A percentile compares a stretch with the other conserved stretches of the same genome.
phyloP scores from a whole-genome alignment of 2,329 filamentous ascomycete genomes.

The Beauveria varroae region DNA sequence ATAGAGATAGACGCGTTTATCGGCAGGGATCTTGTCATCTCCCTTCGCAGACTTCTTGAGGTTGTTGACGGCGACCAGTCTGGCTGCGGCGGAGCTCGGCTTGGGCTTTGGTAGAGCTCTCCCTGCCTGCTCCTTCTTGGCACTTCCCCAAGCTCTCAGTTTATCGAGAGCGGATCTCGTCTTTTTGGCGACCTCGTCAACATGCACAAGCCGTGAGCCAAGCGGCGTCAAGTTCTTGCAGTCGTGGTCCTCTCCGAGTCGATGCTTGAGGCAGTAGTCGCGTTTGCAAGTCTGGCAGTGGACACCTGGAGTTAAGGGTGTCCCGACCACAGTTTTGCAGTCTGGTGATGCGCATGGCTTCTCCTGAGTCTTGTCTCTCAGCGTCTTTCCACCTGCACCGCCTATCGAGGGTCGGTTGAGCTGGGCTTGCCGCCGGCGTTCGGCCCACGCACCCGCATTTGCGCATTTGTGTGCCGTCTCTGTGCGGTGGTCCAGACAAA shows the following conservation, averaged over 20 bases:
- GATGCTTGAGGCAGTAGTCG: slow-evolving; percentile 71
- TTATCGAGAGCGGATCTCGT: slow-evolving; percentile 68
- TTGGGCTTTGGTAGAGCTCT: slow-evolving; percentile 55
- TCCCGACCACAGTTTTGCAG: slow-evolving; percentile 68
- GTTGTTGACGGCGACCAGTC: slow-evolving; percentile 62
- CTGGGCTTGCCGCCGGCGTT: slow-evolving; percentile 46
- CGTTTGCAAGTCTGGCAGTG: slow-evolving; percentile 66
- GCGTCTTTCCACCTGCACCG: slow-evolving; percentile 35
- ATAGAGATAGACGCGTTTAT: slow-evolving; percentile 84
- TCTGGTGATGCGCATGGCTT: slow-evolving; percentile 59
- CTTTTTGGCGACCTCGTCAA: slow-evolving; percentile 50
- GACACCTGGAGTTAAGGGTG: slow-evolving; percentile 57
- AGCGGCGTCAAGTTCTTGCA: slow-evolving; percentile 66
- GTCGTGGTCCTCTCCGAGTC: slow-evolving; percentile 72
- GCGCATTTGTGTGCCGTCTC: slow-evolving; percentile 70
- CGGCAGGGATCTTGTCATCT: slow-evolving; percentile 68
- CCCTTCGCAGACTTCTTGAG: slow-evolving; percentile 88
- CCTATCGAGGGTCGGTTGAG: slow-evolving; percentile 47
- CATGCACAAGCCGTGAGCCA: slow-evolving; percentile 38
- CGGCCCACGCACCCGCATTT: slow-evolving; percentile 55
- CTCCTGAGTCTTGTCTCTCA: slow-evolving; percentile 48
- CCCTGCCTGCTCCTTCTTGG: slow-evolving; percentile 59
- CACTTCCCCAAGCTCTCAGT: slow-evolving; percentile 71
- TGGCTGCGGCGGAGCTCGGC: slow-evolving; percentile 54
- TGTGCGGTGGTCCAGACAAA: slow-evolving; percentile 87